Evolutionary conservation across 164 flowering plant genomes (phyloP).

Genomic region (Santalum album): DNA sequence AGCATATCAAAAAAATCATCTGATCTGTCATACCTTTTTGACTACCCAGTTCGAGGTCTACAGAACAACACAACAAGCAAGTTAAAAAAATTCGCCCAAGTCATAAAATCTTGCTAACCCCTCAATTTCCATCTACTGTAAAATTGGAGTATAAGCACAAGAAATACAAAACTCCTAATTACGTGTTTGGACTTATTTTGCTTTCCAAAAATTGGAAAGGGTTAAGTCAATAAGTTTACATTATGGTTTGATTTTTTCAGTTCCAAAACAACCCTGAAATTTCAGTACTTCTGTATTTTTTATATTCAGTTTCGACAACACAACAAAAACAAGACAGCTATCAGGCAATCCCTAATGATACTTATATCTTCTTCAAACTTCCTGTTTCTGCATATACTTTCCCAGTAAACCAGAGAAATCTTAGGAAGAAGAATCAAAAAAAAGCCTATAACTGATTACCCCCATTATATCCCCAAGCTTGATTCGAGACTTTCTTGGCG

Average conservation of each 20-base stretch:
- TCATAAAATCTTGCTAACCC: not conserved
- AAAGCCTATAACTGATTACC: constrained; percentile 28
- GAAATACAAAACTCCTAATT: not conserved
- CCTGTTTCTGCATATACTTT: not conserved
- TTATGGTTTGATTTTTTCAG: not conserved
- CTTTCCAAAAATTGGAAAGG: not conserved
- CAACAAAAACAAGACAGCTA: too few species aligned
- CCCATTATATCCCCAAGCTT: constrained; percentile 92
- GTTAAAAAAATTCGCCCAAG: too few species aligned
- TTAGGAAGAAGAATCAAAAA: not conserved
- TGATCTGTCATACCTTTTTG: too few species aligned
- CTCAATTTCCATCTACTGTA: too few species aligned
- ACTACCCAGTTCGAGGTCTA: too few species aligned
- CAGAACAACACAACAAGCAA: not conserved
- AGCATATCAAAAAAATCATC: too few species aligned
- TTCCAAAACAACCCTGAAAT: not conserved
- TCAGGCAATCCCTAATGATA: too few species aligned
- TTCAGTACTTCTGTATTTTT: not conserved
- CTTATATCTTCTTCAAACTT: not conserved
- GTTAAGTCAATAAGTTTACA: not conserved
- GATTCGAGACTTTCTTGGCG: constrained; percentile 43
- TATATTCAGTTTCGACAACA: too few species aligned
- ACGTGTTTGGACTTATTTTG: not conserved
- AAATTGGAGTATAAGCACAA: not conserved
- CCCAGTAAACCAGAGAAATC: not conserved